Conservation (phyloP, 2,329 filamentous ascomycete genomes). For the Exserohilum rostratum region DNA sequence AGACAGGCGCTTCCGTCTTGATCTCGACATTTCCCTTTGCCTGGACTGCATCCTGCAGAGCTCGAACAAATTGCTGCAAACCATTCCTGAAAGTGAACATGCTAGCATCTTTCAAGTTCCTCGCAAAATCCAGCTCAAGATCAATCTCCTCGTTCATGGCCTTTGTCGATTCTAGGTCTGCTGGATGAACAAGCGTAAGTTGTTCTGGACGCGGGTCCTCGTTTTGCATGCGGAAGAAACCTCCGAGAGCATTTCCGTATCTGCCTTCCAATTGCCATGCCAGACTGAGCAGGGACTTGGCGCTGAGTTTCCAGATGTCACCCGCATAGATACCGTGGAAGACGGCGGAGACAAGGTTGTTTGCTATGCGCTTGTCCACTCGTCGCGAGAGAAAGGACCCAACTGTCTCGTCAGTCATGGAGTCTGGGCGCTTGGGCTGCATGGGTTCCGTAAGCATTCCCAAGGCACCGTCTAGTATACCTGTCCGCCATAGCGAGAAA, state of each 20-base stretch:
- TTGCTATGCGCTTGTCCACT: slow-evolving; percentile 61
- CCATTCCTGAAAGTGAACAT: slow-evolving; percentile 56
- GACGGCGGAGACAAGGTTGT: slow-evolving; percentile 76
- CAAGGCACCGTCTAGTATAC: slow-evolving; percentile 58
- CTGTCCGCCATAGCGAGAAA: slow-evolving; percentile 58
- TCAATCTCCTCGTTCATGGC: slow-evolving; percentile 46
- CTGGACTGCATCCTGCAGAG: slow-evolving; percentile 46
- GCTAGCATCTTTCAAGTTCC: slow-evolving; percentile 40
- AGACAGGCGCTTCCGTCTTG: slow-evolving; percentile 42
- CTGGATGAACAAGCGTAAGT: slow-evolving; percentile 25
- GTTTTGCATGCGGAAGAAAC: slow-evolving; percentile 26
- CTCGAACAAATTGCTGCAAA: slow-evolving; percentile 48
- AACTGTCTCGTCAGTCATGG: slow-evolving; percentile 71
- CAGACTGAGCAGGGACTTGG: slow-evolving; percentile 64
- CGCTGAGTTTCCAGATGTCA: slow-evolving; percentile 80
- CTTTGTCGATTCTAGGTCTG: slow-evolving; percentile 23
- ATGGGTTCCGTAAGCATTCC: slow-evolving; percentile 47
- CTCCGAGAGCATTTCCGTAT: slow-evolving; percentile 42
- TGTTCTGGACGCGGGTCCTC: slow-evolving; percentile 10
- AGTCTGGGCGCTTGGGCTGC: slow-evolving; percentile 38
- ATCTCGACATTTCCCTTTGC: slow-evolving; percentile 50
- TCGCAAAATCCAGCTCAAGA: slow-evolving; percentile 41
- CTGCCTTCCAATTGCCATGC: slow-evolving; percentile 57
- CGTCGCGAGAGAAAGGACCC: slow-evolving; percentile 67
- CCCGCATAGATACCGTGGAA: slow-evolving; percentile 93